Evolutionary conservation across 768 basidiomycete genomes (phyloP).

Genomic region (Tylopilus sp.): DNA sequence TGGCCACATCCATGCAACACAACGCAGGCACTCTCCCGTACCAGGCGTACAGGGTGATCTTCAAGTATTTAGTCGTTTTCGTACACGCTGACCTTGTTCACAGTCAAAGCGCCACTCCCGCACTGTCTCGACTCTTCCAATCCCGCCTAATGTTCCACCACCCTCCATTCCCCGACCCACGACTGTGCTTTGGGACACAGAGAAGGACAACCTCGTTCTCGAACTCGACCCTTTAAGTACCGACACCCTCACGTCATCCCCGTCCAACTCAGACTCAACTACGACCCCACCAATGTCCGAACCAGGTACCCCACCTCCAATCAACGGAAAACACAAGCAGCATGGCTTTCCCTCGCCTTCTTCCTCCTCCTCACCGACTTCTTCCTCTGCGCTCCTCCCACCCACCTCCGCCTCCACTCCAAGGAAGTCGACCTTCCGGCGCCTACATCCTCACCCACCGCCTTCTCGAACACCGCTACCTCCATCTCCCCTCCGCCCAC

Average conservation of each 20-base stretch:
- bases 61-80: not conserved
- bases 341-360: not conserved
- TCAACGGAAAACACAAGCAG: conserved; percentile 10
- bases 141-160: conserved; percentile 21
- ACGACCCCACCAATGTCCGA: not conserved
- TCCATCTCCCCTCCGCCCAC: conserved; percentile 36
- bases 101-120: conserved; percentile 50
- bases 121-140: conserved; percentile 30
- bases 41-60: conserved; percentile 45
- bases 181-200: conserved; percentile 9
- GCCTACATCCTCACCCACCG: conserved; percentile 38
- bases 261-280: not conserved
- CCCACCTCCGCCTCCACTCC: not conserved
- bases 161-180: not conserved
- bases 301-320: not conserved
- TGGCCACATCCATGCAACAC: conserved; percentile 10
- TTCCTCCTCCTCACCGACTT: not conserved
- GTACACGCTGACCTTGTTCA: conserved; percentile 1
- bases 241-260: not conserved
- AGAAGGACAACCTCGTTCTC: conserved; percentile 16
- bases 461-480: conserved; percentile 21
- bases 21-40: conserved; percentile 38
- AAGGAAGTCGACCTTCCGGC: conserved; percentile 48
- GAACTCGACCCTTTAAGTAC: not conserved
- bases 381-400: conserved; percentile 10